Base-by-base conservation (phyloP, 305 asterid genomes). In the Solanum hybrid region DNA sequence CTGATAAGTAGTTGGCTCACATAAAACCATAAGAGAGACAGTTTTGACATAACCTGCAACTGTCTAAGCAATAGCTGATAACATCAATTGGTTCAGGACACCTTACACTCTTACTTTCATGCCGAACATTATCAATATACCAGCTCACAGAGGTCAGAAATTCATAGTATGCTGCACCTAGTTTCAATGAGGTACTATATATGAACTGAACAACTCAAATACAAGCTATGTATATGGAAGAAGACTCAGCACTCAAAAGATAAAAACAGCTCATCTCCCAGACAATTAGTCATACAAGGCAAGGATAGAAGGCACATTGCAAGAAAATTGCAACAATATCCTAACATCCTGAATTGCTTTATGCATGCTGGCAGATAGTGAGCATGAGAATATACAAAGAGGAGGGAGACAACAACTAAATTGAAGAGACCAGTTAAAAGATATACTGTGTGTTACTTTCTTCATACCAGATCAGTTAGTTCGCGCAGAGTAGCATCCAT, bases 401-500 rank as follows among this genome's bases (percentile, higher is more conserved):
- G 40, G 72, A 29, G 42, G 7, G 17, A 20, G 20, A 40, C 14
- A 24, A 16, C 37, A 84, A 17, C 87, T 51, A 29, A 51, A 82
- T 27, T 51, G 87, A 69, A 84, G 87, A 84, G 73, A 31, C 0
- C 29, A 46, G 40, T 84, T 84, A 27, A 29, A 17, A 82, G 16
- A 51, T 17, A 46, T 29, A 17, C 22, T 42, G 2, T 82, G 13
- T 81, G 73, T 84, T 31, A 84, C 73, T 88, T 66, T 31, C 79
- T 22, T 87, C 89, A 79, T 94, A 97, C 99, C 99, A 97, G 95
- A 93, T 97, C 99, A 90, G 99, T 97, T 92, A 97, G 91, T 91
- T 97, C 99, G 29, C 98, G 98, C 89, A 97, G 92, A 78, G 98
- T 96, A 22, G 99, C 99, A 94, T 97, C 99, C 99, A 96, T 82